Evolutionary conservation across 2,329 filamentous ascomycete species (phyloP), one percentile per base, ranked within the genome.

Genomic region (Chrysosporium queenslandicum): DNA sequence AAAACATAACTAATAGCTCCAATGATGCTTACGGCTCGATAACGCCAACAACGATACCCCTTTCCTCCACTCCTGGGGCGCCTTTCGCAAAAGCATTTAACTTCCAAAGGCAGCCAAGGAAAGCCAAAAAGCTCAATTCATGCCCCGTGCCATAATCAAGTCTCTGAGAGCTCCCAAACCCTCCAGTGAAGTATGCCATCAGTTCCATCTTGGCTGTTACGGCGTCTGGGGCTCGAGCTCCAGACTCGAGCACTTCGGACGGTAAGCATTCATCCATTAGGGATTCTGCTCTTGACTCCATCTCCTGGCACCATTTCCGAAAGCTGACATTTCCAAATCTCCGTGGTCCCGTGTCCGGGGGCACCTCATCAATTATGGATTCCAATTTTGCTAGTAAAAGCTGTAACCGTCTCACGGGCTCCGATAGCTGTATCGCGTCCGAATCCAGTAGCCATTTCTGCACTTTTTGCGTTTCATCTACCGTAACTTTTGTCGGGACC

Each of bases 81-180:
- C 75, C 77, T n/a, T 78, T 72, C 2, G 76, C 71, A 64, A 98
- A 97, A 14, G 79, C 83, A 41, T 85, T 83, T 2, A 98, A 74
- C 67, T 95, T 96, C 90, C 91, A 98, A 4, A 98, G 74, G 55
- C 86, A 83, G 3, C 82, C 90, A 4, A 98, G 67, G 57, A 98
- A 98, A 1, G 92, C 91, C 6, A 97, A 68, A 62, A 98, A 98
- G 69, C 87, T 95, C 48, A 98, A 73, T 65, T 98, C 92, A 66
- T 98, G 92, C 0, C 92, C 92, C 0, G 92, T 97, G 1, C 92
- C 92, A 64, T 96, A 98, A 69, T 98, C 92, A 23, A 98, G 74
- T 50, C 92, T 76, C 62, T 96, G 88, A 0, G 87, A 69, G 64
- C 89, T 97, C 2, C 92, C 92, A 69, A 95, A 96, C 3, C 80